Base-by-base conservation (phyloP, 805 yeast species). In the Priceomyces fermenticarens region DNA sequence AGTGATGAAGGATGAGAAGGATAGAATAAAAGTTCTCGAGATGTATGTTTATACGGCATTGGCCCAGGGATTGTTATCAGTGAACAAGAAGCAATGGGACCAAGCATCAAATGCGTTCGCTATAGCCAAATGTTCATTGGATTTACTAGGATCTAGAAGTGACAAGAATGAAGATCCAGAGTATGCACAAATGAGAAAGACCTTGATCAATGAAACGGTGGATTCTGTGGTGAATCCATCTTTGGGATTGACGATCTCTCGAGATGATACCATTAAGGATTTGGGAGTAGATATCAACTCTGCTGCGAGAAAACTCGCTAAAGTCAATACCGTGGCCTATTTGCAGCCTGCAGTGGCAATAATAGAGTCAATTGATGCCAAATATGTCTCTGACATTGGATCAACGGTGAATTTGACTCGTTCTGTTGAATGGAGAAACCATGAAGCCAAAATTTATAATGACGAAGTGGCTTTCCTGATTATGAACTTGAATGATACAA, bases 401-500 rank as follows among this genome's bases (percentile, higher is more conserved):
- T 43, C 58, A 11, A 51, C 59, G 20, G 57, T 54, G 3, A 47
- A 56, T 23, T 49, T 67, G 35, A 52, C 60, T 37, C 52, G 62
- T 23, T 54, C 68, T 10, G 62, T 78, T 29, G 45, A 60, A n/a
- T 78, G 83, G 83, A 64, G 76, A 45, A 60, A 63, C 37, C 77
- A 75, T 51, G 63, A 71, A 8, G 96, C 96, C 0, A 55, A 55
- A 4, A 67, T 90, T 16, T 67, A 72, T 45, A 87, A 87, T 49
- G 84, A 87, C 38, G 88, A 87, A 45, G 70, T 88, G 34, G 86
- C 95, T 0, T 75, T 74, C 54, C 65, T 73, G 32, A 66, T 85
- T 32, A 68, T 73, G 62, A 63, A 67, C 6, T 59, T 67, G 15
- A 59, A 60, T 10, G 51, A 66, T 11, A 39, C 42, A 1, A 48